Conservation (phyloP, 2,329 filamentous ascomycete genomes). For the Colletotrichum viniferum region DNA sequence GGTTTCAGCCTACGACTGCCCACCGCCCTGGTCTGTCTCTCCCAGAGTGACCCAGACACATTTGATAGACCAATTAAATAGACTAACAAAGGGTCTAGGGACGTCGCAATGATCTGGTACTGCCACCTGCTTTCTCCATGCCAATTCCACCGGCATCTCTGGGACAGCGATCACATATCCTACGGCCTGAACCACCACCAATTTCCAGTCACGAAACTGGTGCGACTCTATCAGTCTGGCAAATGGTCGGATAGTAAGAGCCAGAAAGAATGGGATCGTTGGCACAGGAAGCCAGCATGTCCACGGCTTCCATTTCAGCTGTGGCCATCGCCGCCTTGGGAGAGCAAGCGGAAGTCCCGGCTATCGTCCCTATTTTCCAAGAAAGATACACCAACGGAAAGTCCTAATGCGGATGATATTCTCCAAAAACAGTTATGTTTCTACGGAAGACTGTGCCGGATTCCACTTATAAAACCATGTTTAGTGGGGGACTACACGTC, state of each 20-base stretch:
- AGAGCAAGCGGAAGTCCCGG: background rate
- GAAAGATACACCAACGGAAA: background rate
- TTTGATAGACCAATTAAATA: background rate
- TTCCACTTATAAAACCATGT: background rate
- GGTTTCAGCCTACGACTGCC: slow-evolving; percentile 14
- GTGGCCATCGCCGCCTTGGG: slow-evolving; percentile 12
- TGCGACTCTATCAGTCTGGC: background rate
- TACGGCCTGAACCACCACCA: slow-evolving; percentile 24
- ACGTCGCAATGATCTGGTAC: slow-evolving; percentile 25
- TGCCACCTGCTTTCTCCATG: slow-evolving; percentile 22
- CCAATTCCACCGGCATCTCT: slow-evolving; percentile 20
- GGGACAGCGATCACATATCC: slow-evolving; percentile 1
- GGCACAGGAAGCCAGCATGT: background rate
- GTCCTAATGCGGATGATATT: background rate
- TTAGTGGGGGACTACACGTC: slow-evolving; percentile 7
- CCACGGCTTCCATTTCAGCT: slow-evolving; percentile 17
- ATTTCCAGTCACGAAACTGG: slow-evolving; percentile 9
- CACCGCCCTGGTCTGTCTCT: slow-evolving; percentile 19
- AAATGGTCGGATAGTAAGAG: slow-evolving; percentile 16
- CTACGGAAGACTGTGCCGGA: background rate
- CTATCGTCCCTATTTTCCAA: background rate
- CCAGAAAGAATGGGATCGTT: slow-evolving; percentile 12
- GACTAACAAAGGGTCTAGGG: background rate
- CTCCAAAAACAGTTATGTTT: background rate
- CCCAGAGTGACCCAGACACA: background rate